Percentiles rank a stretch among this genome's conserved stretches.
These are phyloP conservation scores for Annulohypoxylon stygium DNA, from an alignment of 495 filamentous ascomycete species.

Conservation along the genomic window DNA sequence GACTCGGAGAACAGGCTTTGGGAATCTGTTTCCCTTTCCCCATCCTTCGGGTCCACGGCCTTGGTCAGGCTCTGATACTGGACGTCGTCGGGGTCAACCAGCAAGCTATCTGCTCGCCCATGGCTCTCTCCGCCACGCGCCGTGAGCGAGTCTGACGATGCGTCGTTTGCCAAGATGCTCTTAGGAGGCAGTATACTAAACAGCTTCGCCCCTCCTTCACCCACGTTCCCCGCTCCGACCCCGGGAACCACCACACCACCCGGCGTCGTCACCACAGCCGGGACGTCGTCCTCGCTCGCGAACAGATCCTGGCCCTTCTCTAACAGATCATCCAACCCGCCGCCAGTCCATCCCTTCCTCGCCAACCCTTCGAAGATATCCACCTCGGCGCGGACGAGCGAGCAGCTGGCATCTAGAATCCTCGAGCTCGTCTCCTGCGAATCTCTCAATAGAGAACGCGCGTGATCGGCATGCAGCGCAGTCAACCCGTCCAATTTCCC, in stretches of 20 bases:
- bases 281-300: slow-evolving; percentile 61
- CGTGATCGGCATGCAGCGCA: slow-evolving; percentile 67
- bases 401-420: slow-evolving; percentile 72
- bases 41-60: slow-evolving; percentile 52
- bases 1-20: slow-evolving; percentile 67
- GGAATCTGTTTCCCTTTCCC: slow-evolving; percentile 48
- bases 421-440: slow-evolving; percentile 68
- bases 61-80: slow-evolving; percentile 66
- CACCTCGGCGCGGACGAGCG: slow-evolving; percentile 72
- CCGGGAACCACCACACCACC: slow-evolving; percentile 8
- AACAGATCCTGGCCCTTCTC: slow-evolving; percentile 73
- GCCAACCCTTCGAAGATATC: slow-evolving; percentile 75
- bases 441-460: slow-evolving; percentile 65
- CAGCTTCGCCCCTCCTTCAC: slow-evolving; percentile 60
- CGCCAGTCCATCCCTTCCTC: slow-evolving; percentile 73
- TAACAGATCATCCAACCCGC: slow-evolving; percentile 71
- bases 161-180: slow-evolving; percentile 64
- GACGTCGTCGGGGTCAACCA: slow-evolving; percentile 55
- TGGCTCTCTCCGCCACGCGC: slow-evolving; percentile 43
- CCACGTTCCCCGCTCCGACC: slow-evolving; percentile 36
- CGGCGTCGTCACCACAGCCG: slow-evolving; percentile 38
- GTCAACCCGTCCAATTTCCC: slow-evolving; percentile 72
- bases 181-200: slow-evolving; percentile 70
- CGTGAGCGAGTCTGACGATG: slow-evolving; percentile 50
- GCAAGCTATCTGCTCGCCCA: slow-evolving; percentile 59